Evolutionary conservation across 257 asterid genomes (phyloP), one percentile per base, ranked within the genome.

Genomic region (Echium plantagineum): DNA sequence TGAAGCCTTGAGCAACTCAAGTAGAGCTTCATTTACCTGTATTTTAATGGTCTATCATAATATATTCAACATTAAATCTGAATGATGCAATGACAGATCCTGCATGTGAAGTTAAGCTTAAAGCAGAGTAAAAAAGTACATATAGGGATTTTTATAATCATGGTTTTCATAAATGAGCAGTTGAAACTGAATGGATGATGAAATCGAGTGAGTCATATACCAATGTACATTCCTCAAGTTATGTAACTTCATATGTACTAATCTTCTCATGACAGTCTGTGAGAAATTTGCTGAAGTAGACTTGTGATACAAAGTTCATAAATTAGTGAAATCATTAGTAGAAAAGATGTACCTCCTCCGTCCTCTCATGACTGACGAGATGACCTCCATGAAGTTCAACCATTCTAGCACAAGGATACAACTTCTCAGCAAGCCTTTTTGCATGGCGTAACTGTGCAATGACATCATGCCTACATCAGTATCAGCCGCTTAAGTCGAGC

Each of bases 301-400:
- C 15, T 42, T 42, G 49, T 42, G 49, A 42, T 42, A 12, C 49
- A 5, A 9, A 9, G 21, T 42, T 21, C 21, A 52, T 15, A 32
- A 21, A 60, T 46, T 31, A n/a, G 5, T 13, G 55, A 60, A 2
- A 46, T 21, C 64, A 10, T 60, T 10, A 13, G 15, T 48, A 15
- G 2, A 51, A 52, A 63, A 57, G 17, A 9, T 52, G 18, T 78
- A 93, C 99, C 96, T 89, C 97, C 61, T 86, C 94, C 4, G 96
- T 77, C 78, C 96, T 83, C 83, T 93, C 99, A 65, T 85, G 95
- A 80, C 91, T 86, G 62, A 93, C 95, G 58, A 81, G 94, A 78
- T 93, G 99, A 18, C 97, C 99, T 28, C 99, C 99, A 7, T 71
- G 83, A 68, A 93, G 97, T 66, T 93, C 97, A 47, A 86, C 96